Conservation (phyloP, 768 basidiomycete species). For the Lyophyllum semitale region DNA sequence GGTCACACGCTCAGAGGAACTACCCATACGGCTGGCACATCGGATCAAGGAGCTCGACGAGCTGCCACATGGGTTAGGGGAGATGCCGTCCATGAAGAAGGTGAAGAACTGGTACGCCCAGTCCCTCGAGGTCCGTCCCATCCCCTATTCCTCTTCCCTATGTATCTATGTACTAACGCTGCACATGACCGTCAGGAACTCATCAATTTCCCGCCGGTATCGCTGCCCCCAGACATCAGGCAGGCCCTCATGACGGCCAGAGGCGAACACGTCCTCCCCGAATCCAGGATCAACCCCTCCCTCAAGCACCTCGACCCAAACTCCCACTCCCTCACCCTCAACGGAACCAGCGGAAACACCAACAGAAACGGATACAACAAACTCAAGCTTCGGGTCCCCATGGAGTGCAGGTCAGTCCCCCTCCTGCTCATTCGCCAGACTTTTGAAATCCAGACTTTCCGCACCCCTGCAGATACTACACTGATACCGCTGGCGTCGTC, state of each 20-base stretch:
- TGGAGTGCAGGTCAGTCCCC: constrained; percentile 73
- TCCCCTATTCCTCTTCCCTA: constrained; percentile 7
- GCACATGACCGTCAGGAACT: constrained; percentile 75
- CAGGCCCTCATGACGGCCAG: constrained; percentile 59
- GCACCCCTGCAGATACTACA: constrained; percentile 70
- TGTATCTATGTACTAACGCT: not conserved
- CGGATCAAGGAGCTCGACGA: constrained; percentile 95
- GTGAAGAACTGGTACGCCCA: constrained; percentile 99
- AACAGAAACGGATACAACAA: constrained; percentile 47
- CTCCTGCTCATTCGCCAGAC: constrained; percentile 3
- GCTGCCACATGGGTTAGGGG: constrained; percentile 86
- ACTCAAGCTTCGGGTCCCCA: constrained; percentile 75
- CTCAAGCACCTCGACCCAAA: constrained; percentile 45
- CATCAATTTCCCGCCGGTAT: constrained; percentile 80
- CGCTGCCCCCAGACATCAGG: constrained; percentile 66
- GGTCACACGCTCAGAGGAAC: constrained; percentile 50
- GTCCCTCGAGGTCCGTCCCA: constrained; percentile 82
- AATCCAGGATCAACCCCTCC: constrained; percentile 80
- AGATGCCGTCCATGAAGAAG: constrained; percentile 90
- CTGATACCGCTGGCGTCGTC: constrained; percentile 65
- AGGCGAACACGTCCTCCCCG: constrained; percentile 56
- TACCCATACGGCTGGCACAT: constrained; percentile 73
- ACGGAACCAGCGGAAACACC: not conserved
- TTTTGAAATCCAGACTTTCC: not conserved
- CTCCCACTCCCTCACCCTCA: constrained; percentile 7